Evolutionary conservation across 768 basidiomycete species (phyloP), one percentile per base, ranked within the genome.

Genomic region (Termitomyces sp.): DNA sequence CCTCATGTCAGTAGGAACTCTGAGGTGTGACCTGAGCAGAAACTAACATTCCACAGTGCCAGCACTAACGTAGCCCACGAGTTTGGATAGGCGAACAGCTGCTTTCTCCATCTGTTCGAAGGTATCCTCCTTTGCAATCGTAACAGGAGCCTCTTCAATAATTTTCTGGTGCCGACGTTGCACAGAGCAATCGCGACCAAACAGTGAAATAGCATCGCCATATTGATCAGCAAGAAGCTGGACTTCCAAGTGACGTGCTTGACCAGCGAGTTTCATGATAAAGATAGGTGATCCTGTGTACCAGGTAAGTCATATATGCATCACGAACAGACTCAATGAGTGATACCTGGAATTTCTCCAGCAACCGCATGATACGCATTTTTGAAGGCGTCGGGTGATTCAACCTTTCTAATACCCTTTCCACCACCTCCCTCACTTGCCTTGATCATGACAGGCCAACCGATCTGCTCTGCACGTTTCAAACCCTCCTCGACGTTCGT

Each of bases 131-230:
- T 86, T 87, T 8, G 97, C 97, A 63, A 99, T 98, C 4, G 96
- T 98, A 36, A 99, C 96, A 9, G 97, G 97, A 2, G 97, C 97
- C 72, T 99, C 97, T 74, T 99, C 97, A 61, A 99, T 99, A 65
- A 99, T 99, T 79, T 99, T 99, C 73, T 99, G 97, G 73, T 99
- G 97, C 55, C 97, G 90, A 65, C 97, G 90, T 73, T 99, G 97
- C 48, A 99, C 97, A 56, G 97, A 99, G 72, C 97, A 99, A 71
- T 98, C 97, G 66, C 97, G 95, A 67, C 97, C 97, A 68, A 99
- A 99, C 55, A 99, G 81, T 44, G 97, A 98, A 66, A 99, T 98
- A 29, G 97, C 97, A 72, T 97, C 95, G 57, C 97, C 97, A 70
- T 99, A 99, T 72, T 99, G 97, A 75, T 99, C 97, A 49, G 97